Base-by-base conservation (phyloP, 306 rosid genomes). In the Trifolium dubium region DNA sequence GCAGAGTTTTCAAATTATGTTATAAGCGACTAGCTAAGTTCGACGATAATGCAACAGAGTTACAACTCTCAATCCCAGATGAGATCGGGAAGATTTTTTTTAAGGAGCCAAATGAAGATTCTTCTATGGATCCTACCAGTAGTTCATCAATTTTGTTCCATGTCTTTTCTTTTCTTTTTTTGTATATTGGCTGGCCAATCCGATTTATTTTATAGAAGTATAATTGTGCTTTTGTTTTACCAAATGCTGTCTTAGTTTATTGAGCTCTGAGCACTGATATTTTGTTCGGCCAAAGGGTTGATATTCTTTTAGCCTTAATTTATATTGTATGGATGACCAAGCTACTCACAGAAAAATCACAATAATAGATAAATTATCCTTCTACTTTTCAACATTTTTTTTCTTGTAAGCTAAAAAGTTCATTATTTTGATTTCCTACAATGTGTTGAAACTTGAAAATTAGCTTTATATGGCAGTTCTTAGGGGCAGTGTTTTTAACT, bases 171-270 rank as follows among this genome's bases (percentile, higher is more conserved):
- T 76, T 75, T 76, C n/a, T 9, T 37, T 50, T 30, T 65, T 1
- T 67, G 12, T 81, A 31, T 18, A 75, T 54, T 69, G 84, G 70
- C 40, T 41, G 73, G 69, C 31, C 64, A 55, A 69, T 69, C 39
- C 58, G 13, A 69, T 61, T 73, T 62, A 61, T 70, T 54, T 47
- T 15, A 55, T 55, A 69, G 56, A 53, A 40, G 63, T 37, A 66
- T 71, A 47, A 6, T 5, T 46, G 5, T 39, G 5, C 15, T 37
- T 5, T 8, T 74, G 32, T 79, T 64, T 11, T 44, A 71, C n/a
- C 2, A 35, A 39, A 44, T 64, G 46, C 17, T 1, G 17, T 5
- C 23, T 51, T 31, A 40, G 17, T 23, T 70, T 54, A 51, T 37
- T 50, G 28, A 34, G 43, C 56, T 35, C 58, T 70, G 55, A 49